Percentiles rank a stretch among this genome's conserved stretches.
phyloP scores from a whole-genome alignment of 2,329 filamentous ascomycete genomes.

The Penicillium sclerotiorum region DNA sequence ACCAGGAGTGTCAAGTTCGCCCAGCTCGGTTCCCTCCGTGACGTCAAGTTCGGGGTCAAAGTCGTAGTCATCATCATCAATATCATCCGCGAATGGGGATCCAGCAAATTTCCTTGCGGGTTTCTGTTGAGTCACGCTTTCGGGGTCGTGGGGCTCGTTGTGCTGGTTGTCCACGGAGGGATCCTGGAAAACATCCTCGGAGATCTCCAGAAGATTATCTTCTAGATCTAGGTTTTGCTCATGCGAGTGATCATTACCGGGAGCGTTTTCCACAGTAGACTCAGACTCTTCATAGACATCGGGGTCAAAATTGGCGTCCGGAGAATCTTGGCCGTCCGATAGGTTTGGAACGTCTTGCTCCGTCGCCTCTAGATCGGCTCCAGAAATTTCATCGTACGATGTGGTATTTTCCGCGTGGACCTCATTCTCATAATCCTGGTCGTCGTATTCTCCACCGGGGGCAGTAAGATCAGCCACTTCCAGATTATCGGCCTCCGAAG shows the following conservation, averaged over 20 bases:
- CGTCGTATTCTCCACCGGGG: not conserved
- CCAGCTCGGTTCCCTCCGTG: constrained; percentile 24
- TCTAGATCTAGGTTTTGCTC: constrained; percentile 21
- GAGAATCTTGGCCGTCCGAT: constrained; percentile 13
- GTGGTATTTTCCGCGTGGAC: not conserved
- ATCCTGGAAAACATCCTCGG: constrained; percentile 37
- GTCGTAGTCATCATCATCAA: constrained; percentile 43
- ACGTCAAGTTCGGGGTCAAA: constrained; percentile 38
- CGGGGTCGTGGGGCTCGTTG: constrained; percentile 11
- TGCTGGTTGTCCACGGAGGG: constrained; percentile 17
- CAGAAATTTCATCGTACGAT: not conserved
- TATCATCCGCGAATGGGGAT: constrained; percentile 16
- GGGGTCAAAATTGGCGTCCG: constrained; percentile 14
- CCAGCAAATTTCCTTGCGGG: constrained; percentile 20
- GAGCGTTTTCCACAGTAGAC: constrained; percentile 18
- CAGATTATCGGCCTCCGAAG: constrained; percentile 13
- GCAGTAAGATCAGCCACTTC: not conserved
- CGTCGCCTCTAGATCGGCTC: constrained; percentile 2
- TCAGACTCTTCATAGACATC: constrained; percentile 22
- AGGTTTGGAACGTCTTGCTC: constrained; percentile 10
- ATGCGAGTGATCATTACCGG: constrained; percentile 15
- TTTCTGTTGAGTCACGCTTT: constrained; percentile 19
- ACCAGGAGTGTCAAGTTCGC: constrained; percentile 21
- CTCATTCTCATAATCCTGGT: constrained; percentile 6
- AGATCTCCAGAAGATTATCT: constrained; percentile 36